A percentile compares a stretch with the other conserved stretches of the same genome.
These are phyloP conservation scores for Pythium dissimile DNA, from an alignment of 352 stramenopile species.

Conservation along the genomic window DNA sequence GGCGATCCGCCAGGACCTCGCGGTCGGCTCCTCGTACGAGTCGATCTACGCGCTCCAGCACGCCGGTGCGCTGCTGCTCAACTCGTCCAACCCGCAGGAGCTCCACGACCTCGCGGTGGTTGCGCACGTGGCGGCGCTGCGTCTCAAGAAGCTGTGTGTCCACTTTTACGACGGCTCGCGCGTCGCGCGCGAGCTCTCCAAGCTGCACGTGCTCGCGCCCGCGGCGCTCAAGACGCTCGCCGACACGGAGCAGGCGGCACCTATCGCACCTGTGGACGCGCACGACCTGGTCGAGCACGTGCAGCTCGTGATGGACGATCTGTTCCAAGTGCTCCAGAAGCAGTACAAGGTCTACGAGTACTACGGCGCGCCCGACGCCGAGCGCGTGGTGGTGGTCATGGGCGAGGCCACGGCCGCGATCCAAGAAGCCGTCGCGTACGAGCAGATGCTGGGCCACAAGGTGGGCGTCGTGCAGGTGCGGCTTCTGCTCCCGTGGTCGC, in stretches of 20 bases:
- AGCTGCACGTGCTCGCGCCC: constrained; percentile 52
- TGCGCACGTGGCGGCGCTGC: constrained; percentile 60
- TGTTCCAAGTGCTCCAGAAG: constrained; percentile 68
- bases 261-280: constrained; percentile 10
- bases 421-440: constrained; percentile 61
- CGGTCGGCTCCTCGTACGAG: constrained; percentile 58
- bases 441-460: constrained; percentile 70
- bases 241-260: constrained; percentile 24
- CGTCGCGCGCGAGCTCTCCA: constrained; percentile 55
- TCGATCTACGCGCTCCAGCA: constrained; percentile 64
- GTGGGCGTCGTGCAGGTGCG: constrained; percentile 78
- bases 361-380: constrained; percentile 52
- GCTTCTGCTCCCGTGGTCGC: constrained; percentile 68
- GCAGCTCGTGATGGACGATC: constrained; percentile 69
- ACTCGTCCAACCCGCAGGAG: constrained; percentile 64
- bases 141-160: constrained; percentile 59
- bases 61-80: constrained; percentile 66
- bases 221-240: constrained; percentile 48
- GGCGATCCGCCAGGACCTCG: constrained; percentile 46
- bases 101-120: constrained; percentile 78
- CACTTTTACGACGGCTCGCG: constrained; percentile 82
- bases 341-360: constrained; percentile 87
- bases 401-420: constrained; percentile 53
- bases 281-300: constrained; percentile 54
- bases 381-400: constrained; percentile 69